Conservation (phyloP, 2,329 filamentous ascomycete species). For the Massarina eburnea region DNA sequence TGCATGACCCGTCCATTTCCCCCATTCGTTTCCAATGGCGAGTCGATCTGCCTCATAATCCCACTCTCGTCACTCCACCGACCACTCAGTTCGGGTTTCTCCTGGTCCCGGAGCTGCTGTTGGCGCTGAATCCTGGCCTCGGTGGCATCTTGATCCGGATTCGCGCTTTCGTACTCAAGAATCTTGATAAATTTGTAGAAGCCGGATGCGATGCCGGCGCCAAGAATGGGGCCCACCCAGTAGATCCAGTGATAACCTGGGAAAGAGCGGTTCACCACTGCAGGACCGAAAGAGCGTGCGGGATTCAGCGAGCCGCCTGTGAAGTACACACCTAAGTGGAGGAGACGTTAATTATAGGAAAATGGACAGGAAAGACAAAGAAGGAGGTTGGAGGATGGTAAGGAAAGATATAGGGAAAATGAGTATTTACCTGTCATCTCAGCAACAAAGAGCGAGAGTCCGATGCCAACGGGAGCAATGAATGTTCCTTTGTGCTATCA, state of each 20-base stretch:
- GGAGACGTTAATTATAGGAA: not conserved
- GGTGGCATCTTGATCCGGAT: conserved; percentile 27
- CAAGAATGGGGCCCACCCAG: conserved; percentile 48
- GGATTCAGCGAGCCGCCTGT: conserved; percentile 49
- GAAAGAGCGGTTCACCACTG: conserved; percentile 42
- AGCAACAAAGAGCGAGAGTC: conserved; percentile 66
- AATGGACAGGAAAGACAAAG: not conserved
- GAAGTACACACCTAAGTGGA: conserved; percentile 36
- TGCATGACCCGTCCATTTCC: too few relatives aligned
- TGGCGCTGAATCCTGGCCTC: not conserved
- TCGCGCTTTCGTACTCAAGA: conserved; percentile 30
- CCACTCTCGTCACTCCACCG: not conserved
- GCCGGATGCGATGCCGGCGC: conserved; percentile 46
- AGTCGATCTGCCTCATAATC: too few relatives aligned
- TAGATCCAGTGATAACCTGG: conserved; percentile 30
- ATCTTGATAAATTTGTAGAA: conserved; percentile 51
- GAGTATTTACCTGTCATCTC: conserved; percentile 37
- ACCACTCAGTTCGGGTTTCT: too few relatives aligned
- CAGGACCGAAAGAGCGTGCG: conserved; percentile 48
- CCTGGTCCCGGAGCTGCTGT: not conserved
- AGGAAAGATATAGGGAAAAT: too few relatives aligned
- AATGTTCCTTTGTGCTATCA: conserved; percentile 59
- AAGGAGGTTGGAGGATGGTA: too few relatives aligned
- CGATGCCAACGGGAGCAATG: conserved; percentile 65
- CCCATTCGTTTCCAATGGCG: too few relatives aligned